Percentiles rank a stretch among this genome's conserved stretches.
These are phyloP conservation scores for Allium cepa DNA, from an alignment of 106 monocot genomes.

Conservation along the genomic window DNA sequence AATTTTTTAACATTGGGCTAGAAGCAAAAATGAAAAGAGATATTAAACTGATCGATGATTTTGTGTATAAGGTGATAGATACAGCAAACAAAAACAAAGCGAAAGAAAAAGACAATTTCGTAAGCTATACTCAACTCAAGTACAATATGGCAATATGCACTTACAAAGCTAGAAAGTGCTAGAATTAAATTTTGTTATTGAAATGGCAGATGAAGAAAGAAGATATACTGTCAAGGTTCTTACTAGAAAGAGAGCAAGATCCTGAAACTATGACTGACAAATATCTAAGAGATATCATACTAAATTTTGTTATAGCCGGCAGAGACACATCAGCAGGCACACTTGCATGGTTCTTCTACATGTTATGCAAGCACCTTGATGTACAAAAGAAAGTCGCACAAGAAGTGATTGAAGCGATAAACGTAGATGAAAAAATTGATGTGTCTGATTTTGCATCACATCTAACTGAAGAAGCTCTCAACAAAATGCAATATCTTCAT, in stretches of 20 bases:
- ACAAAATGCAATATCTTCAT: conserved; percentile 66
- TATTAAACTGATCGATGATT: conserved; percentile 5
- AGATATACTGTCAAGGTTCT: conserved; percentile 45
- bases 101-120: neutral
- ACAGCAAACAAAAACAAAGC: neutral
- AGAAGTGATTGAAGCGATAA: conserved; percentile 30
- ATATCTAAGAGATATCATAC: conserved; percentile 51
- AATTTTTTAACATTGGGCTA: neutral
- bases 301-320: conserved; percentile 52
- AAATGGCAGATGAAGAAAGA: conserved; percentile 10
- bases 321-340: conserved; percentile 58
- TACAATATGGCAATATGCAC: neutral
- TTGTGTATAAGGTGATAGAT: neutral
- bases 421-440: neutral
- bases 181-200: neutral
- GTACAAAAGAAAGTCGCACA: neutral
- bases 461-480: conserved; percentile 39
- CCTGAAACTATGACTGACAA: conserved; percentile 15
- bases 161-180: neutral
- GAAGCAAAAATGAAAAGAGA: conserved; percentile 2
- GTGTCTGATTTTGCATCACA: conserved; percentile 8
- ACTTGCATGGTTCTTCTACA: conserved; percentile 16
- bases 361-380: conserved; percentile 3
- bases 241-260: conserved; percentile 21
- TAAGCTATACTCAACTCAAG: neutral